Evolutionary conservation across 2,329 filamentous ascomycete genomes (phyloP).

Genomic region (Penicillium sp.): DNA sequence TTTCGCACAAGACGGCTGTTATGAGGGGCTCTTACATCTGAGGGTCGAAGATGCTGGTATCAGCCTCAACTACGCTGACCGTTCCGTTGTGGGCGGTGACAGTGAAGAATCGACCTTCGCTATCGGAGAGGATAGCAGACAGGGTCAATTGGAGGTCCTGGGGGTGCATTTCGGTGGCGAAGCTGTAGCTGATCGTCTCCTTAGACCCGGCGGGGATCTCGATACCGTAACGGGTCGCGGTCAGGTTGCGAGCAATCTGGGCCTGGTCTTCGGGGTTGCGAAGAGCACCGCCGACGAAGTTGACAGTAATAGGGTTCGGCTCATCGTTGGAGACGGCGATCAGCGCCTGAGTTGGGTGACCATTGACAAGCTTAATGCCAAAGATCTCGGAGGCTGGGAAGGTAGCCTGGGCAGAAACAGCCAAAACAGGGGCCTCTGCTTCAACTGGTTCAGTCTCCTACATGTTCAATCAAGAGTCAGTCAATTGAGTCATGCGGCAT

Average conservation of each 20-base stretch:
- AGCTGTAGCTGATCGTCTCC: conserved; percentile 77
- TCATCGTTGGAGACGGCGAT: conserved; percentile 86
- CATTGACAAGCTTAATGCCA: conserved; percentile 94
- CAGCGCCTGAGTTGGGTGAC: conserved; percentile 78
- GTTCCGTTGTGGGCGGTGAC: conserved; percentile 78
- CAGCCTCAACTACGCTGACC: conserved; percentile 84
- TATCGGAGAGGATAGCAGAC: conserved; percentile 70
- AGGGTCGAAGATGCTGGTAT: conserved; percentile 88
- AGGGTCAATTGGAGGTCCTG: conserved; percentile 82
- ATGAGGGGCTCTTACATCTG: conserved; percentile 71
- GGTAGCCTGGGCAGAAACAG: conserved; percentile 57
- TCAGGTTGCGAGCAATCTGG: conserved; percentile 80
- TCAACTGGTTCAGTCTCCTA: conserved; percentile 65
- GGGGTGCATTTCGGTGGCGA: conserved; percentile 88
- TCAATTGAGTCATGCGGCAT: conserved; percentile 25
- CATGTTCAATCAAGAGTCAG: conserved; percentile 14
- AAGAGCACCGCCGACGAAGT: conserved; percentile 76
- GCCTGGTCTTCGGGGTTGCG: conserved; percentile 59
- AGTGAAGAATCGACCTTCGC: conserved; percentile 71
- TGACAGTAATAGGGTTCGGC: conserved; percentile 72
- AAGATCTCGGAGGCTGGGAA: conserved; percentile 77
- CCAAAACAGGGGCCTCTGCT: conserved; percentile 61
- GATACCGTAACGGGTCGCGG: conserved; percentile 71
- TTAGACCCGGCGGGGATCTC: conserved; percentile 75
- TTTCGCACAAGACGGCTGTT: conserved; percentile 2